phyloP scores from a whole-genome alignment of 2,329 filamentous ascomycete genomes.

The Colletotrichum sp. region DNA sequence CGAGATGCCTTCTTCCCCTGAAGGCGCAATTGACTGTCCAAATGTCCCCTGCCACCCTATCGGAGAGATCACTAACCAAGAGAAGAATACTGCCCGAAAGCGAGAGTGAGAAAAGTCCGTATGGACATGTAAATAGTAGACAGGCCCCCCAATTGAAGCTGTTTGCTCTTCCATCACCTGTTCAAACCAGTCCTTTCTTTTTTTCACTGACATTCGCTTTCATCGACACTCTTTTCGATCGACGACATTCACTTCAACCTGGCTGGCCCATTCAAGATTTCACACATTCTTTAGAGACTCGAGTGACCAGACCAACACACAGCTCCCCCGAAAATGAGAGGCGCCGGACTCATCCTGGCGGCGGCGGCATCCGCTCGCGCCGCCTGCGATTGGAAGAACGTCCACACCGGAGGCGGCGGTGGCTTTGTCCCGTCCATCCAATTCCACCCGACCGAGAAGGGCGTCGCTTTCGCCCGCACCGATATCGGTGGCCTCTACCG shows the following conservation, averaged over 20 bases:
- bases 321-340: not conserved
- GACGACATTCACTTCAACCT: not conserved
- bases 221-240: not conserved
- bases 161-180: not conserved
- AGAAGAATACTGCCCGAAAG: not conserved
- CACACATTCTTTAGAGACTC: not conserved
- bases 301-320: not conserved
- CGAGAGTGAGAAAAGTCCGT: not conserved
- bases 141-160: not conserved
- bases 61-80: not conserved
- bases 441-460: constrained; percentile 57
- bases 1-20: not conserved
- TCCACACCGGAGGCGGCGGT: constrained; percentile 59
- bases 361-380: constrained; percentile 30
- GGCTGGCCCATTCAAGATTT: not conserved
- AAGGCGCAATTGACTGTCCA: not conserved
- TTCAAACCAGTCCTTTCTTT: not conserved
- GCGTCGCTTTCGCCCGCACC: constrained; percentile 60
- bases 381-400: constrained; percentile 52
- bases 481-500: constrained; percentile 64
- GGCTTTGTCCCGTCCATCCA: constrained; percentile 62
- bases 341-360: constrained; percentile 16
- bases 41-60: not conserved
- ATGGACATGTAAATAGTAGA: not conserved
- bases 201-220: not conserved